Percentiles rank a stretch among this genome's conserved stretches.
phyloP scores from a whole-genome alignment of 495 filamentous ascomycete genomes.

The Trichoderma reesei region DNA sequence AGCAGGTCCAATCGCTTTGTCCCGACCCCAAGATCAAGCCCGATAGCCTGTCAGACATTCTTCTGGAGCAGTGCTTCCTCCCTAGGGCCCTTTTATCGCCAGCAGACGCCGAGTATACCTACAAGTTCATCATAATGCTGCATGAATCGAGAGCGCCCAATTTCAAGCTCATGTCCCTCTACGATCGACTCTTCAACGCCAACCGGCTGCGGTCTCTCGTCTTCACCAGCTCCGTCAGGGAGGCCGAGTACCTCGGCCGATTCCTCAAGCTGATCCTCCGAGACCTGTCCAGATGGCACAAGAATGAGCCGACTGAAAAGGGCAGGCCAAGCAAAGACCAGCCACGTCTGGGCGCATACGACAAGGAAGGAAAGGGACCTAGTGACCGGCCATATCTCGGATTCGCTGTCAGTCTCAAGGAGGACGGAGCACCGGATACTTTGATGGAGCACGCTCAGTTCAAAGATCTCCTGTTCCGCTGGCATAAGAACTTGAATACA shows the following conservation, averaged over 20 bases:
- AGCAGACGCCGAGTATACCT: slow-evolving; percentile 77
- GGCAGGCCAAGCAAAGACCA: slow-evolving; percentile 35
- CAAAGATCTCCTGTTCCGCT: slow-evolving; percentile 73
- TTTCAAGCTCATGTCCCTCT: slow-evolving; percentile 76
- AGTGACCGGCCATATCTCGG: slow-evolving; percentile 27
- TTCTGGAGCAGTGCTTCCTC: slow-evolving; percentile 85
- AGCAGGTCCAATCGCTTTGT: slow-evolving; percentile 79
- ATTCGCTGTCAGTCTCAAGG: slow-evolving; percentile 52
- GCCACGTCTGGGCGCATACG: slow-evolving; percentile 37
- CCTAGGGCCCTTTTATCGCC: slow-evolving; percentile 77
- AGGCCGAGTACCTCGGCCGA: slow-evolving; percentile 81
- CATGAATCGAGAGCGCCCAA: slow-evolving; percentile 73
- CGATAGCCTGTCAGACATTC: slow-evolving; percentile 57
- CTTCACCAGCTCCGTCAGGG: slow-evolving; percentile 76
- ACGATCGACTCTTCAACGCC: slow-evolving; percentile 75
- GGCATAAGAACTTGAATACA: slow-evolving; percentile 69
- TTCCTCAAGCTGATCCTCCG: slow-evolving; percentile 75
- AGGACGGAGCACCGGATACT: slow-evolving; percentile 51
- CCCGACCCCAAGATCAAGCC: slow-evolving; percentile 47
- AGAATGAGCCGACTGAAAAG: slow-evolving; percentile 15
- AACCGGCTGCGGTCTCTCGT: slow-evolving; percentile 70
- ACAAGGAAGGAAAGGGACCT: slow-evolving; percentile 26
- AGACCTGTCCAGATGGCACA: slow-evolving; percentile 77
- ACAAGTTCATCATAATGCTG: slow-evolving; percentile 73
- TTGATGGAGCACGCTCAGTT: slow-evolving; percentile 81